phyloP scores from a whole-genome alignment of 192 early-diverging fungal species.

The Backusella tarrabulga region DNA sequence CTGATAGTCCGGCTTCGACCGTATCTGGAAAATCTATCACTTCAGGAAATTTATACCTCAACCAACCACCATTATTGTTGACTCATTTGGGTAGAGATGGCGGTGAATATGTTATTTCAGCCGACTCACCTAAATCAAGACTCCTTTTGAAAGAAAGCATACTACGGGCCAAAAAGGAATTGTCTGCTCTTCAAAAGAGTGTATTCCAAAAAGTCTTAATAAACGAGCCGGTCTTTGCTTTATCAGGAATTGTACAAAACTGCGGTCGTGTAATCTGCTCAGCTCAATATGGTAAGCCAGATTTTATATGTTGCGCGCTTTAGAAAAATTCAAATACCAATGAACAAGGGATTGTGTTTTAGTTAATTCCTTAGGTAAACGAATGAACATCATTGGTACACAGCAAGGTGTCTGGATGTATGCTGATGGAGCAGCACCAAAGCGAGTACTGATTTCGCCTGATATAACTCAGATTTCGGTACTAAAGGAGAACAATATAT shows the following conservation, averaged over 20 bases:
- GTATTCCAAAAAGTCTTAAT: conserved; percentile 50
- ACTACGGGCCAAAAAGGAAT: conserved; percentile 45
- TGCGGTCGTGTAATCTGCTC: conserved; percentile 54
- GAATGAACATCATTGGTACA: conserved; percentile 74
- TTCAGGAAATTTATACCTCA: conserved; percentile 11
- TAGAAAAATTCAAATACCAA: not conserved
- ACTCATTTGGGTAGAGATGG: conserved; percentile 71
- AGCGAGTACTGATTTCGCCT: conserved; percentile 43
- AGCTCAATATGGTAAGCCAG: conserved; percentile 42
- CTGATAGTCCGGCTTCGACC: not conserved
- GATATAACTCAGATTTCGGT: not conserved
- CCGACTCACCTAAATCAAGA: conserved; percentile 21
- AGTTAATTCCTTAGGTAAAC: conserved; percentile 36
- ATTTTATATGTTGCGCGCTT: not conserved
- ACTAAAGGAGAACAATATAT: not conserved
- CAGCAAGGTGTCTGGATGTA: conserved; percentile 73
- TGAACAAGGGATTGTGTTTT: not conserved
- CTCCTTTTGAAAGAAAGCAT: conserved; percentile 83
- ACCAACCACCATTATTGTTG: conserved; percentile 45
- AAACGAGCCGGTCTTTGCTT: conserved; percentile 42
- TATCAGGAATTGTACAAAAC: conserved; percentile 30
- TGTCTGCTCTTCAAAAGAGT: conserved; percentile 21
- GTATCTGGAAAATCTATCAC: not conserved
- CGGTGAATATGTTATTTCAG: conserved; percentile 65
- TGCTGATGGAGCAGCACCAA: conserved; percentile 23